These are phyloP conservation scores for Alternaria dauci DNA, from an alignment of 2,329 filamentous ascomycete species.

Conservation along the genomic window DNA sequence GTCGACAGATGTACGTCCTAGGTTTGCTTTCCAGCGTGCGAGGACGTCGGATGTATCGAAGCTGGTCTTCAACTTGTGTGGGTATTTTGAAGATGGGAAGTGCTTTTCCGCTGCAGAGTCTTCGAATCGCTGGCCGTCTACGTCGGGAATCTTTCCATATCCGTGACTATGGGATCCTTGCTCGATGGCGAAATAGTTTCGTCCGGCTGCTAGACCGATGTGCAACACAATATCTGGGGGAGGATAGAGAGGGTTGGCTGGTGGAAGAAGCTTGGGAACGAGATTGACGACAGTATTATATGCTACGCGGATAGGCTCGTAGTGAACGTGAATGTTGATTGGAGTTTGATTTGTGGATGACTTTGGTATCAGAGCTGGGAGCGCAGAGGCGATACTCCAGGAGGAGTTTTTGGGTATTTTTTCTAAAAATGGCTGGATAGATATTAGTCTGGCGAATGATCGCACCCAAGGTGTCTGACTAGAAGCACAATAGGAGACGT, in stretches of 20 bases:
- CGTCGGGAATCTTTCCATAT: constrained; percentile 45
- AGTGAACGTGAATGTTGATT: constrained; percentile 48
- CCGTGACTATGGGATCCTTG: constrained; percentile 38
- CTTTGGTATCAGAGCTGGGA: constrained; percentile 46
- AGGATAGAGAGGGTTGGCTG: constrained; percentile 26
- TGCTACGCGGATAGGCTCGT: constrained; percentile 47
- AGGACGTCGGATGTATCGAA: constrained; percentile 47
- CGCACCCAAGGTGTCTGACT: not conserved
- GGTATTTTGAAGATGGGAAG: constrained; percentile 32
- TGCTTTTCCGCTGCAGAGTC: constrained; percentile 26
- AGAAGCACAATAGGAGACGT: not conserved
- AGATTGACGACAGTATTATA: constrained; percentile 41
- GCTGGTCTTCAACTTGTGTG: constrained; percentile 36
- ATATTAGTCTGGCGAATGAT: constrained; percentile 17
- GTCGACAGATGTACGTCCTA: constrained; percentile 17
- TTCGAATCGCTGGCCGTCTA: constrained; percentile 41
- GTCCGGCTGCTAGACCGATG: constrained; percentile 50
- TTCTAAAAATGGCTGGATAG: constrained; percentile 42
- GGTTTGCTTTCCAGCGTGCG: constrained; percentile 35
- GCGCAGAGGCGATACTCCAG: constrained; percentile 49
- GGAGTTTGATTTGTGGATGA: constrained; percentile 34
- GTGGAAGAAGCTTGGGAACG: constrained; percentile 41
- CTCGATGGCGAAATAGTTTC: constrained; percentile 49
- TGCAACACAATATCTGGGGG: constrained; percentile 47
- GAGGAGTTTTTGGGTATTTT: constrained; percentile 46